Evolutionary conservation across 2,329 filamentous ascomycete species (phyloP).

Genomic region (Aspergillus melleus): DNA sequence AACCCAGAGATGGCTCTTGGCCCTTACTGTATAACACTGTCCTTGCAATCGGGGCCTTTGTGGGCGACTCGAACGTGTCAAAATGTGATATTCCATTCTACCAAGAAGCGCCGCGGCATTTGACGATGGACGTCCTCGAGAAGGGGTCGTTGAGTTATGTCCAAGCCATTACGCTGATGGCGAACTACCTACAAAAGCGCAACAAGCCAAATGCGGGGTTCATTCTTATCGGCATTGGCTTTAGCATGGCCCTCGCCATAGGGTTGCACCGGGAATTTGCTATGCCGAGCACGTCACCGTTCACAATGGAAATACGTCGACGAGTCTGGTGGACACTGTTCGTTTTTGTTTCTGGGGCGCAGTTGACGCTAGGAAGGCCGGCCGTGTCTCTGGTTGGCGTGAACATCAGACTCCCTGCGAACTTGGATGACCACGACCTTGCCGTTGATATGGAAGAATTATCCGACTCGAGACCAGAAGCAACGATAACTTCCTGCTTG

Average conservation of each 20-base stretch:
- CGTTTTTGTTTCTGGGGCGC: constrained; percentile 20
- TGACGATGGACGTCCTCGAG: constrained; percentile 22
- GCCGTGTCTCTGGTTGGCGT: constrained; percentile 22
- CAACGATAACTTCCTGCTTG: constrained; percentile 19
- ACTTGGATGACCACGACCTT: constrained; percentile 20
- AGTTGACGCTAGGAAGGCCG: constrained; percentile 18
- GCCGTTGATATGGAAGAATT: constrained; percentile 23
- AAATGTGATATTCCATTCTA: constrained; percentile 17
- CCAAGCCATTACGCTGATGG: constrained; percentile 18
- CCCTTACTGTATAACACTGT: constrained; percentile 19
- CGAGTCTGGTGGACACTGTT: constrained; percentile 25
- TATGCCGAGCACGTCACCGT: constrained; percentile 20
- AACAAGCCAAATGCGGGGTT: constrained; percentile 23
- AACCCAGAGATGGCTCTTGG: constrained; percentile 20
- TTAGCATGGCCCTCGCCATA: constrained; percentile 21
- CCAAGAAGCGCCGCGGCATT: constrained; percentile 18
- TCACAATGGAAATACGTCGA: constrained; percentile 22
- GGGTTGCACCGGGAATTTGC: constrained; percentile 22
- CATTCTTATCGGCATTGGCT: constrained; percentile 20
- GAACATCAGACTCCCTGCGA: constrained; percentile 19
- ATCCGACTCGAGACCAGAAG: constrained; percentile 11
- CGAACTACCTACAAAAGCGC: constrained; percentile 21
- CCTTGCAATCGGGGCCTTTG: constrained; percentile 20
- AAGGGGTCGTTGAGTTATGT: constrained; percentile 23
- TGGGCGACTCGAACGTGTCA: constrained; percentile 19